Conservation (phyloP, 1,284 basidiomycete species). For the Macrocybe sp. region DNA sequence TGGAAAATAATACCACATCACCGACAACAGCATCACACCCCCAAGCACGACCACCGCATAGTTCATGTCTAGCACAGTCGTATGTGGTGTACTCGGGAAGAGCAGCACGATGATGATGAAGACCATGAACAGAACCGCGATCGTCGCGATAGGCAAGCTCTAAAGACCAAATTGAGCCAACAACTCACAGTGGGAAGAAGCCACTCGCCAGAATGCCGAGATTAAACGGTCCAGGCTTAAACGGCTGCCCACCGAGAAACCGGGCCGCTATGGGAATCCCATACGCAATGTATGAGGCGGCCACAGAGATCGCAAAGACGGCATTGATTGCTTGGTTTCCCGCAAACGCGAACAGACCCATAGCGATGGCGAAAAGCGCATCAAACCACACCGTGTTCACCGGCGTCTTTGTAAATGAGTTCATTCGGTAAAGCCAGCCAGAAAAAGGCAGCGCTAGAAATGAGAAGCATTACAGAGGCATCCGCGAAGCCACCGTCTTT, state of each 20-base stretch:
- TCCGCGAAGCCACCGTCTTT: neutral
- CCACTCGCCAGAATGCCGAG: slow-evolving; percentile 55
- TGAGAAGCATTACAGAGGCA: neutral
- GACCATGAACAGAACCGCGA: slow-evolving; percentile 52
- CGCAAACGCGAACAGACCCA: slow-evolving; percentile 63
- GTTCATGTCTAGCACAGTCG: slow-evolving; percentile 52
- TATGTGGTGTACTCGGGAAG: slow-evolving; percentile 49
- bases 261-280: slow-evolving; percentile 49
- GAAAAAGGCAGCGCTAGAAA: slow-evolving; percentile 58
- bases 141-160: slow-evolving; percentile 47
- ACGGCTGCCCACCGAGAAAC: slow-evolving; percentile 47
- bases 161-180: slow-evolving; percentile 16
- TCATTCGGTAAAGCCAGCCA: slow-evolving; percentile 63
- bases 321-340: slow-evolving; percentile 63
- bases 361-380: slow-evolving; percentile 36
- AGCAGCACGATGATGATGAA: slow-evolving; percentile 56
- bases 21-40: slow-evolving; percentile 2
- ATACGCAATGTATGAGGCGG: slow-evolving; percentile 59
- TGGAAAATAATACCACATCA: slow-evolving; percentile 10
- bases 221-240: slow-evolving; percentile 63
- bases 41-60: slow-evolving; percentile 38
- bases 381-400: slow-evolving; percentile 67
- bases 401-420: slow-evolving; percentile 57
- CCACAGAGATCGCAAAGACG: slow-evolving; percentile 57
- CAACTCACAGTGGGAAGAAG: slow-evolving; percentile 4